phyloP scores from a whole-genome alignment of 2,329 filamentous ascomycete species.

The Achaetomium macrosporum region DNA sequence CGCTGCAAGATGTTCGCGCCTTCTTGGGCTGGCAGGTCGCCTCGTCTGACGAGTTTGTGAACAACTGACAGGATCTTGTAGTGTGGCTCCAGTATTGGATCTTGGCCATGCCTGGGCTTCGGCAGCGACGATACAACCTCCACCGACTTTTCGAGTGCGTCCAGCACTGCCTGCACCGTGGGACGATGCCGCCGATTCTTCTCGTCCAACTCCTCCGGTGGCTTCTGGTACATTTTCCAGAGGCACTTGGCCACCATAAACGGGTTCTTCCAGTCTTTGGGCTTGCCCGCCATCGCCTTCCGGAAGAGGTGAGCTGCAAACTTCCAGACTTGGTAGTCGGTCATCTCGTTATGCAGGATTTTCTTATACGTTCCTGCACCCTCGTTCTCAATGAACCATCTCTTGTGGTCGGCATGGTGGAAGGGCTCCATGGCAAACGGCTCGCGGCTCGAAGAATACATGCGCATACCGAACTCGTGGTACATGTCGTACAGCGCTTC shows the following conservation, averaged over 20 bases:
- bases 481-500: constrained; percentile 54
- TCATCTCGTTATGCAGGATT: constrained; percentile 51
- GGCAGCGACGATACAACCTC: constrained; percentile 45
- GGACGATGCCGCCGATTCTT: constrained; percentile 37
- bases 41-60: constrained; percentile 67
- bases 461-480: constrained; percentile 54
- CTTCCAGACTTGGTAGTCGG: constrained; percentile 56
- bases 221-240: constrained; percentile 57
- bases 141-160: constrained; percentile 46
- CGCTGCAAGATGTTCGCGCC: constrained; percentile 49
- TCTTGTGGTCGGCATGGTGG: constrained; percentile 49
- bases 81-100: constrained; percentile 84
- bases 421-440: constrained; percentile 60
- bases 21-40: constrained; percentile 42
- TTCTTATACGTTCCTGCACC: constrained; percentile 47
- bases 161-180: constrained; percentile 39
- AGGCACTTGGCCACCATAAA: constrained; percentile 59
- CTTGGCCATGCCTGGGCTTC: constrained; percentile 53
- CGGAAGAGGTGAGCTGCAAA: constrained; percentile 51
- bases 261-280: constrained; percentile 53
- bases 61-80: constrained; percentile 82
- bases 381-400: constrained; percentile 49
- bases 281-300: constrained; percentile 49
- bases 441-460: constrained; percentile 57
- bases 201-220: constrained; percentile 37